Conservation (phyloP, 2,329 filamentous ascomycete species). For the Thelonectria discophora region DNA sequence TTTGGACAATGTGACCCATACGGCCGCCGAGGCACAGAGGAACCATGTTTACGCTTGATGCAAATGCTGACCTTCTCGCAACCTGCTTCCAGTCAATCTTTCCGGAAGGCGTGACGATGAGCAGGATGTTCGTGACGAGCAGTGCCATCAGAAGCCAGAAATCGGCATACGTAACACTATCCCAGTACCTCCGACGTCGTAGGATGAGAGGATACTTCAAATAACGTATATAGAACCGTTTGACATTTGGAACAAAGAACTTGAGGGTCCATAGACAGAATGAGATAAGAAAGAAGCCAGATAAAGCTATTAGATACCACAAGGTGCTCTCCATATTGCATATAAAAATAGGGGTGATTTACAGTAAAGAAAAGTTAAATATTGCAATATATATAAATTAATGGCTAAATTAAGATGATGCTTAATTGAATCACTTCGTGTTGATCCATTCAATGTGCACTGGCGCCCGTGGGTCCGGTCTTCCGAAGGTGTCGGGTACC, state of each 20-base stretch:
- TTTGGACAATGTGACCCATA: not conserved
- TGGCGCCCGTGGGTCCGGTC: too few relatives aligned
- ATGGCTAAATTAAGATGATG: not conserved
- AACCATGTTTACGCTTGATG: slow-evolving; percentile 5
- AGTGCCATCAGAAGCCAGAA: slow-evolving; percentile 8
- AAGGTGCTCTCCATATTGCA: slow-evolving; percentile 5
- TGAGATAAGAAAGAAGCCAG: slow-evolving; percentile 6
- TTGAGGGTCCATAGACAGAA: slow-evolving; percentile 1
- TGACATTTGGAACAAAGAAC: not conserved
- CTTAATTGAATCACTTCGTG: not conserved
- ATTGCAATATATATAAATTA: not conserved
- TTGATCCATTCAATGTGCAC: too few relatives aligned
- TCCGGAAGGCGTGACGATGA: slow-evolving; percentile 12
- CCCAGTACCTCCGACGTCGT: slow-evolving; percentile 3
- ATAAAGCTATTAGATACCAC: slow-evolving; percentile 9
- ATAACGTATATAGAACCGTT: slow-evolving; percentile 4
- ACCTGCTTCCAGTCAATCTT: slow-evolving; percentile 12
- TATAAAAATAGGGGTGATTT: not conserved
- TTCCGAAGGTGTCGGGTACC: not conserved
- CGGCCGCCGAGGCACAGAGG: slow-evolving; percentile 13
- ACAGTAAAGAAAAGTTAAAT: not conserved
- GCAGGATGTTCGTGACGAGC: slow-evolving; percentile 3
- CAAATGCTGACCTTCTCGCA: slow-evolving; percentile 7
- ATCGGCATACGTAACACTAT: slow-evolving; percentile 19
- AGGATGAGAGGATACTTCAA: slow-evolving; percentile 18